Conservation (phyloP, 768 basidiomycete genomes). For the Mycena sanguinolenta region DNA sequence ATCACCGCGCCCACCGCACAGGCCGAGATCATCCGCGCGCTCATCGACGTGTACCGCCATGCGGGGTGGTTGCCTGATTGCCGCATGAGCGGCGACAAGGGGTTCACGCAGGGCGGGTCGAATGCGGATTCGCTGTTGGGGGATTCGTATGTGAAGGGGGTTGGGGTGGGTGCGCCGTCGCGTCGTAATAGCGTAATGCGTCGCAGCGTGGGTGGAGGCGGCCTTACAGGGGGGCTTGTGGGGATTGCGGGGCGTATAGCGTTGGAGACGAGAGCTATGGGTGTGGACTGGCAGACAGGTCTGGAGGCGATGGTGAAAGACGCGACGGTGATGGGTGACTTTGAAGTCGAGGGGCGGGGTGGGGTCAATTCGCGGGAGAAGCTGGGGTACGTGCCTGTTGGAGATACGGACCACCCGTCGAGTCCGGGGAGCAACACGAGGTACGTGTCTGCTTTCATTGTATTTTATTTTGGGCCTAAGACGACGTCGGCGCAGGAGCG, state of each 20-base stretch:
- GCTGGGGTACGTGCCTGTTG: slow-evolving; percentile 21
- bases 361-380: slow-evolving; percentile 12
- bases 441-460: background rate
- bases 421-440: slow-evolving; percentile 24
- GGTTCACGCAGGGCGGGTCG: slow-evolving; percentile 44
- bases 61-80: slow-evolving; percentile 44
- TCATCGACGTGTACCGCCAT: slow-evolving; percentile 42
- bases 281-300: slow-evolving; percentile 39
- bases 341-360: slow-evolving; percentile 28
- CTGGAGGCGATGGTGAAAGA: slow-evolving; percentile 41
- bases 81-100: slow-evolving; percentile 43
- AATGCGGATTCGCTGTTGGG: slow-evolving; percentile 44
- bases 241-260: too few species aligned
- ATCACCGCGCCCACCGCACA: slow-evolving; percentile 34
- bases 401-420: slow-evolving; percentile 26
- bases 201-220: too few species aligned
- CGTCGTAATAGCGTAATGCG: too few species aligned
- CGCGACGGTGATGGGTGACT: slow-evolving; percentile 32
- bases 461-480: background rate
- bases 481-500: slow-evolving; percentile 22
- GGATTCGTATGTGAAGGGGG: slow-evolving; percentile 43
- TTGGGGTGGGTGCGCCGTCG: slow-evolving; percentile 39
- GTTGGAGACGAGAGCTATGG: too few species aligned
- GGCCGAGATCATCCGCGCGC: slow-evolving; percentile 41
- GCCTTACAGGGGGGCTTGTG: too few species aligned